Percentiles rank a stretch among this genome's conserved stretches.
phyloP scores from a whole-genome alignment of 139 green algal genomes.

The Penium margaritaceum region DNA sequence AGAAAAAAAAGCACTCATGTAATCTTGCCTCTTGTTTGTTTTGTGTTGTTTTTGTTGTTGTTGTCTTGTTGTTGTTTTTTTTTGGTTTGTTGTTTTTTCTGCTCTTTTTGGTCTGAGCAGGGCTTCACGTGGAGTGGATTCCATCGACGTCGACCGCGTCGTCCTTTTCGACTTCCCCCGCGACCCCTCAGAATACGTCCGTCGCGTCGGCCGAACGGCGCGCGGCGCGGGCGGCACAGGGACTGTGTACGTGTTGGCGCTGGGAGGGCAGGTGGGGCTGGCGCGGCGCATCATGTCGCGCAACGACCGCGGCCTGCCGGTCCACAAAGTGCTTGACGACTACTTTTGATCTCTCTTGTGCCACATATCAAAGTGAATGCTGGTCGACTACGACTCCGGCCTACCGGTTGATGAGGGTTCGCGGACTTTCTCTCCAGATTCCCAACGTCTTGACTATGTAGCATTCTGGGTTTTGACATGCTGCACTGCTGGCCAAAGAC shows the following conservation, averaged over 20 bases:
- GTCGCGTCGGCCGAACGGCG: slow-evolving; percentile 76
- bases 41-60: no score
- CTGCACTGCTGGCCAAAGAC: no score
- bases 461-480: no score
- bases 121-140: slow-evolving; percentile 70
- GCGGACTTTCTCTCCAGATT: no score
- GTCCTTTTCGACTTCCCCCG: slow-evolving; percentile 93
- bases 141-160: slow-evolving; percentile 63
- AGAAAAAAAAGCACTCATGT: no score
- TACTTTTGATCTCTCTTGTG: neutral
- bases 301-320: slow-evolving; percentile 46
- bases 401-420: no score
- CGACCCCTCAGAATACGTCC: slow-evolving; percentile 88
- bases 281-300: slow-evolving; percentile 51
- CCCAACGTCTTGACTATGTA: no score
- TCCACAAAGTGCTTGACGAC: slow-evolving; percentile 44
- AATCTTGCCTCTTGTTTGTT: no score
- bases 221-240: slow-evolving; percentile 69
- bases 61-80: no score
- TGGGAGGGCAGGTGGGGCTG: slow-evolving; percentile 68
- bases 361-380: no score
- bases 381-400: no score
- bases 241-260: slow-evolving; percentile 68
- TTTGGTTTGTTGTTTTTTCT: neutral
- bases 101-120: slow-evolving; percentile 6